A percentile compares a stretch with the other conserved stretches of the same genome.
phyloP scores from a whole-genome alignment of 108 stramenopile genomes.

The Nannochloropsis salina region DNA sequence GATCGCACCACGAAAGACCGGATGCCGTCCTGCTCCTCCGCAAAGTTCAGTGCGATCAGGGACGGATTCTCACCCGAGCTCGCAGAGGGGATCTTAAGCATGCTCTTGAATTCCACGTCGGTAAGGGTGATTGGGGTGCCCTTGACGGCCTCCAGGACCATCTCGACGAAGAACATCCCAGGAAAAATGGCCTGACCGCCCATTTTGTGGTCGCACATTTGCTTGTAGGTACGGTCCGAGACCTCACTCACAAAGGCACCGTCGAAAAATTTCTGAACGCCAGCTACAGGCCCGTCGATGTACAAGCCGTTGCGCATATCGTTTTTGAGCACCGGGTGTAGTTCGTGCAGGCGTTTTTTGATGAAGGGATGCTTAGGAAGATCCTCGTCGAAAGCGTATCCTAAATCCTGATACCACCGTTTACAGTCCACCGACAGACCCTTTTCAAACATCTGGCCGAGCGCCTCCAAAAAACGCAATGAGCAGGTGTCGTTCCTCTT shows the following conservation, averaged over 20 bases:
- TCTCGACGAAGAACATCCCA: not conserved
- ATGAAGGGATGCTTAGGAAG: constrained; percentile 2
- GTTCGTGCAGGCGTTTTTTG: constrained; percentile 16
- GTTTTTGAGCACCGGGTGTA: not conserved
- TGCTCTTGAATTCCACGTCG: not conserved
- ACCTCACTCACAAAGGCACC: not conserved
- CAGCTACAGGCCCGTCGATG: not conserved
- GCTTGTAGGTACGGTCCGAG: constrained; percentile 7
- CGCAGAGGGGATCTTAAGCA: not conserved
- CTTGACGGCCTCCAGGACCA: not conserved
- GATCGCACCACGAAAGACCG: not conserved
- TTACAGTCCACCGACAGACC: not conserved
- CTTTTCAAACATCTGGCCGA: constrained; percentile 1
- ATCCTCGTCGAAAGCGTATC: constrained; percentile 3
- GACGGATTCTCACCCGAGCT: not conserved
- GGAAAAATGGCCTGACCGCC: not conserved
- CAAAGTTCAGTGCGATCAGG: constrained; percentile 5
- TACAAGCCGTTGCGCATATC: constrained; percentile 3
- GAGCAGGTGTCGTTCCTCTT: constrained; percentile 2
- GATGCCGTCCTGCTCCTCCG: not conserved
- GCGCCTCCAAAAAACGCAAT: not conserved
- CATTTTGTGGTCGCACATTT: not conserved
- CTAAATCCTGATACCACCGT: not conserved
- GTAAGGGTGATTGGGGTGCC: not conserved
- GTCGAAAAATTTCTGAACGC: constrained; percentile 1